Evolutionary conservation across 768 basidiomycete genomes (phyloP).

Genomic region (Lactarius evosmus): DNA sequence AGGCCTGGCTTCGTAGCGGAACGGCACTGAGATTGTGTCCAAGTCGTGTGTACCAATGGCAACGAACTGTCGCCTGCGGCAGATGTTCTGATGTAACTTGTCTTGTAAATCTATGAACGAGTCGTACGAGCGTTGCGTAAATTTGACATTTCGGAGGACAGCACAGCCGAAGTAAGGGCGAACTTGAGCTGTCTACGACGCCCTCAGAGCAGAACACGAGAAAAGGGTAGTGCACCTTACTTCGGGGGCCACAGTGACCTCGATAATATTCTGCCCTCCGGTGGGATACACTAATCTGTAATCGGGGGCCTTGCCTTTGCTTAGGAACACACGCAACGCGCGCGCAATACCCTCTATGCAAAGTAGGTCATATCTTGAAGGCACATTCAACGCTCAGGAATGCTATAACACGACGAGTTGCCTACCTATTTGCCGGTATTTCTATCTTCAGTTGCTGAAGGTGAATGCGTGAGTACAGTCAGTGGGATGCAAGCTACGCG

Average conservation of each 20-base stretch:
- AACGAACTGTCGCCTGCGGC: conserved; percentile 83
- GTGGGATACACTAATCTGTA: conserved; percentile 74
- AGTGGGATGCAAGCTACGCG: conserved; percentile 1
- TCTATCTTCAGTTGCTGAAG: conserved; percentile 96
- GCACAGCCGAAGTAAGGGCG: conserved; percentile 92
- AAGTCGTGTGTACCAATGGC: conserved; percentile 98
- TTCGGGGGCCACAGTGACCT: conserved; percentile 67
- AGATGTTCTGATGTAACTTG: conserved; percentile 96
- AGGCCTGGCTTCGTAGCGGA: conserved; percentile 77
- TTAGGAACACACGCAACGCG: conserved; percentile 79
- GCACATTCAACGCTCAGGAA: conserved; percentile 1
- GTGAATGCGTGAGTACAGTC: conserved; percentile 19
- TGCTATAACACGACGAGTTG: not conserved
- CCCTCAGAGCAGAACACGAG: not conserved
- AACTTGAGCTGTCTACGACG: conserved; percentile 67
- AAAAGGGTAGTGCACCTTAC: conserved; percentile 42
- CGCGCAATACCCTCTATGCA: conserved; percentile 96
- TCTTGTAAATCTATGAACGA: conserved; percentile 99
- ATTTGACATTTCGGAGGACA: conserved; percentile 83
- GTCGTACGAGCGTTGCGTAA: conserved; percentile 85
- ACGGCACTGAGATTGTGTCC: conserved; percentile 82
- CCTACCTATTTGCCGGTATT: conserved; percentile 91
- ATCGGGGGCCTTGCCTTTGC: conserved; percentile 58
- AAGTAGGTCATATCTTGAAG: conserved; percentile 89
- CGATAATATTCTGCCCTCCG: conserved; percentile 66